A percentile compares a stretch with the other conserved stretches of the same genome.
phyloP scores from a whole-genome alignment of 305 asterid species.

The Fraxinus angustifolia region DNA sequence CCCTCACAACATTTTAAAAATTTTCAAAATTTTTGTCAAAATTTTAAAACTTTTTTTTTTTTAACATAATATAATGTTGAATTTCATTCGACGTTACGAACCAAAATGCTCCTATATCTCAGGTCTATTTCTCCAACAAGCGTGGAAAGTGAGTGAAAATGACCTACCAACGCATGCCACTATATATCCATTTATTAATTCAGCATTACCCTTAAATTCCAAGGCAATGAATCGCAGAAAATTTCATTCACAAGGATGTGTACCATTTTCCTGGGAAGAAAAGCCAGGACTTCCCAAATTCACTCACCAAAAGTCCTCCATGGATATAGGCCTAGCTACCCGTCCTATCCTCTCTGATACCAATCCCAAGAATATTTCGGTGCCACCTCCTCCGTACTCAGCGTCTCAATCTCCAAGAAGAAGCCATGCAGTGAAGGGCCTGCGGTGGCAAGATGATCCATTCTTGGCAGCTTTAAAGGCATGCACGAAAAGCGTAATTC shows the following conservation, averaged over 20 bases:
- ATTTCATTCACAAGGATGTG: slow-evolving; percentile 31
- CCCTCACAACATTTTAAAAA: too few relatives aligned
- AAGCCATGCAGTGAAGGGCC: slow-evolving; percentile 21
- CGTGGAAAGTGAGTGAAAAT: neutral
- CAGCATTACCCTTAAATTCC: neutral
- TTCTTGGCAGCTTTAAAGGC: slow-evolving; percentile 49
- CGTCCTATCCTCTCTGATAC: neutral
- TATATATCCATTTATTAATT: neutral
- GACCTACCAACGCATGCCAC: slow-evolving; percentile 20
- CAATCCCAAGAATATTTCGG: neutral
- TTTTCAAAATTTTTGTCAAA: too few relatives aligned
- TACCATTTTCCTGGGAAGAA: slow-evolving; percentile 81
- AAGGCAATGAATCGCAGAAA: slow-evolving; percentile 38
- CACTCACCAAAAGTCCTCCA: slow-evolving; percentile 23
- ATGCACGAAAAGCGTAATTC: slow-evolving; percentile 35
- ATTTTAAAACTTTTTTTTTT: too few relatives aligned
- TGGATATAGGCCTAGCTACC: neutral
- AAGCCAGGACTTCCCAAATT: slow-evolving; percentile 61
- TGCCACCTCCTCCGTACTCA: slow-evolving; percentile 42
- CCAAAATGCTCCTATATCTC: neutral
- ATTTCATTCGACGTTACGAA: neutral
- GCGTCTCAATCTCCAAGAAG: slow-evolving; percentile 5
- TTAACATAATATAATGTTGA: too few relatives aligned
- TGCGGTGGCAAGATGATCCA: slow-evolving; percentile 44
- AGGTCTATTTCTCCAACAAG: neutral